Evolutionary conservation across 2,329 filamentous ascomycete species (phyloP).

Genomic region (Pezicula radicicola): DNA sequence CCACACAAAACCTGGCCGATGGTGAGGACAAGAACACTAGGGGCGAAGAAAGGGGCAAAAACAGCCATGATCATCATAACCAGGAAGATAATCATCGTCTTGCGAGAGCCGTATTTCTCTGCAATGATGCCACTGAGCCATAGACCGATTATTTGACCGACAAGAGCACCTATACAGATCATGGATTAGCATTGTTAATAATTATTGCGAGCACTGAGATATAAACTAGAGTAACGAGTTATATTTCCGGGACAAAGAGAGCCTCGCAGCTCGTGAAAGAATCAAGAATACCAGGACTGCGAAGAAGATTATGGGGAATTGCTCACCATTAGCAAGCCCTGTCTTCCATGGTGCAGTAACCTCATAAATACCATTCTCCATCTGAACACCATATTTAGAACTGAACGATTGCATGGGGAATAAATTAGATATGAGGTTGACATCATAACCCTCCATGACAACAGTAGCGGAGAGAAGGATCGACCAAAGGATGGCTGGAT

Average conservation of each 20-base stretch:
- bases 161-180: constrained; percentile 23
- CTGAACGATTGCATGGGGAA: constrained; percentile 20
- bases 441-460: constrained; percentile 39
- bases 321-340: constrained; percentile 19
- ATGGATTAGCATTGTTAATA: constrained; percentile 23
- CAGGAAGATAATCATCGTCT: constrained; percentile 42
- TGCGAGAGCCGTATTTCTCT: constrained; percentile 38
- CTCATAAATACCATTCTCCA: constrained; percentile 28
- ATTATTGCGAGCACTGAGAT: too few relatives aligned
- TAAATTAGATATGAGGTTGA: constrained; percentile 33
- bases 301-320: constrained; percentile 10
- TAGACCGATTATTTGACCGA: constrained; percentile 40
- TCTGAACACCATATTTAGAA: constrained; percentile 28
- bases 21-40: constrained; percentile 40
- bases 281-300: constrained; percentile 10
- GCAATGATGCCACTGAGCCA: constrained; percentile 44
- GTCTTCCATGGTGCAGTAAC: constrained; percentile 18
- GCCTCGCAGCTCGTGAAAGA: too few relatives aligned
- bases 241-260: too few relatives aligned
- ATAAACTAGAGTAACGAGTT: too few relatives aligned
- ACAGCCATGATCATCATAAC: constrained; percentile 39
- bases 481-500: constrained; percentile 26
- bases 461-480: constrained; percentile 32
- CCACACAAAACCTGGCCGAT: constrained; percentile 45
- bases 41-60: constrained; percentile 45